A percentile compares a stretch with the other conserved stretches of the same genome.
These are phyloP conservation scores for Neodidymelliopsis sp. DNA, from an alignment of 2,329 filamentous ascomycete genomes.

Conservation along the genomic window DNA sequence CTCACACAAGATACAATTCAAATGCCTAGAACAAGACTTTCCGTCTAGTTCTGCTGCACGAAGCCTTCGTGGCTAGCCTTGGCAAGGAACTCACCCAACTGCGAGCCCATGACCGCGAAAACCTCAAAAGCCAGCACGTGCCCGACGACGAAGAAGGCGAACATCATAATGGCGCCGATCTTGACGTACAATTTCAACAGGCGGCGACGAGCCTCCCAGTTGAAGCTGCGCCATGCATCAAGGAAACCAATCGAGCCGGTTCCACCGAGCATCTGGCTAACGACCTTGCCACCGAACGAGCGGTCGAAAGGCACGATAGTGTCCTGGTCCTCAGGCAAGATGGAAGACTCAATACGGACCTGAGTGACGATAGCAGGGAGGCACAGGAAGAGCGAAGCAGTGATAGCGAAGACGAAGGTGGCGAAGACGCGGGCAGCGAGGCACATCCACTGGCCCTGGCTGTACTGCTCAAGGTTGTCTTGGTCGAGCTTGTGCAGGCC, in stretches of 20 bases:
- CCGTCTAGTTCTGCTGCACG: slow-evolving; percentile 9
- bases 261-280: slow-evolving; percentile 76
- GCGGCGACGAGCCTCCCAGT: slow-evolving; percentile 73
- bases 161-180: slow-evolving; percentile 64
- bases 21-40: neutral
- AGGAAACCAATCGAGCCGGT: slow-evolving; percentile 73
- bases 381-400: slow-evolving; percentile 71
- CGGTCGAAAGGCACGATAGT: slow-evolving; percentile 91
- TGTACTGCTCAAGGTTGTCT: slow-evolving; percentile 44
- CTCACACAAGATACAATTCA: neutral
- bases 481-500: slow-evolving; percentile 45
- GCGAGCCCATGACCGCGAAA: slow-evolving; percentile 55
- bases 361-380: slow-evolving; percentile 82
- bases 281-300: slow-evolving; percentile 78
- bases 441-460: slow-evolving; percentile 43
- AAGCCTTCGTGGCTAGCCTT: slow-evolving; percentile 27
- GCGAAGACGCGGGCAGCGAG: slow-evolving; percentile 53
- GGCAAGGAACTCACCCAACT: slow-evolving; percentile 31
- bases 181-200: slow-evolving; percentile 80
- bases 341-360: slow-evolving; percentile 83
- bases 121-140: slow-evolving; percentile 62
- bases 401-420: slow-evolving; percentile 48
- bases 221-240: slow-evolving; percentile 83
- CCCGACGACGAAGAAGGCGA: slow-evolving; percentile 56
- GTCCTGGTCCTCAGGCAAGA: slow-evolving; percentile 81